Evolutionary conservation across 441 rosid genomes (phyloP), one percentile per base, ranked within the genome.

Genomic region (Hura crepitans): DNA sequence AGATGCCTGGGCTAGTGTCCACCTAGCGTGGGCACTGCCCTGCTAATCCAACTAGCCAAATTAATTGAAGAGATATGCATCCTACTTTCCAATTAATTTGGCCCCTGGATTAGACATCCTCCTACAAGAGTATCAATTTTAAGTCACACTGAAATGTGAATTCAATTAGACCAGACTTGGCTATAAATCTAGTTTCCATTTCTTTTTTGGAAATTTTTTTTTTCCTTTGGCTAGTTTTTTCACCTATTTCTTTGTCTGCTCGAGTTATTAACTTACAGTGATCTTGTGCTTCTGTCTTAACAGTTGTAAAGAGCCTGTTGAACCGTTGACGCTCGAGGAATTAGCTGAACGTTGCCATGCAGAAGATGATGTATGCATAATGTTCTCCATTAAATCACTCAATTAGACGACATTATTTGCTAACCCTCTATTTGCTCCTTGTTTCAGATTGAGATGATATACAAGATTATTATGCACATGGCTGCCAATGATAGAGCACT

Each of bases 291-390:
- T 64, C 14, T 59, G 59, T 68, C 28, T 30, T 57, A 69, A 71
- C 85, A 95, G 99, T 79, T 95, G 97, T 74, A 92, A 90, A 80
- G 85, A 95, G 56, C 97, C 99, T 17, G 86, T 90, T 47, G 97
- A 95, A 78, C 94, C 96, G 28, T 72, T 95, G 89, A 89, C 91
- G 11, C 81, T 95, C 46, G 92, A 95, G 27, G 86, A 88, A 77
- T 84, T 94, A 74, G 97, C 97, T 5, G 94, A 92, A 0, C 96
- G 91, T 17, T 94, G 99, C 81, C 97, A 94, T 80, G 86, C 91
- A 73, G 81, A 87, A 3, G 88, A 90, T 79, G 88, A 92, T 60
- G 99, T 92, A 89, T 51, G 79, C 28, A 74, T 62, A 66, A 17
- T 53, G 45, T 37, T 66, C 53, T 65, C 25, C n/a, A 46, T 73